These are phyloP conservation scores for Ceratocystiopsis minuta DNA, from an alignment of 2,329 filamentous ascomycete genomes.

Conservation along the genomic window DNA sequence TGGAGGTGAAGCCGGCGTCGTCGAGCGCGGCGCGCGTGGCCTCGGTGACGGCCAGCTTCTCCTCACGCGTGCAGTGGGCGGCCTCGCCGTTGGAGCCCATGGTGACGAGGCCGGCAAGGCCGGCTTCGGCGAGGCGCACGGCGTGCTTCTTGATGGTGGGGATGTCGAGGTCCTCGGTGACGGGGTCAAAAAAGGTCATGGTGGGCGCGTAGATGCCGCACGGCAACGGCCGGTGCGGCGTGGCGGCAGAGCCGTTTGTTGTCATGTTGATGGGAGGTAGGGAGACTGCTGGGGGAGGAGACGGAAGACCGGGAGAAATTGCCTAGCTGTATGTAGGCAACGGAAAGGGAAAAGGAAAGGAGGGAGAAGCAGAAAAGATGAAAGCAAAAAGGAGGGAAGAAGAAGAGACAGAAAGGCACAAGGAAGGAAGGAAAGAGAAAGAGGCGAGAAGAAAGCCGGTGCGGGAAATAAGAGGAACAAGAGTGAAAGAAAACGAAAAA, in stretches of 20 bases:
- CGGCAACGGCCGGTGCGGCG: conserved; percentile 38
- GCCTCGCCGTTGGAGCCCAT: conserved; percentile 89
- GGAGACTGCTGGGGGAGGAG: not conserved
- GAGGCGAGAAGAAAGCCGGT: not conserved
- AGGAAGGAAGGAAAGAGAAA: not conserved
- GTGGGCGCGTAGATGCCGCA: conserved; percentile 77
- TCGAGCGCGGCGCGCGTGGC: conserved; percentile 70
- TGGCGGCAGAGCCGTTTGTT: conserved; percentile 16
- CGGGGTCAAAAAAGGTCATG: conserved; percentile 76
- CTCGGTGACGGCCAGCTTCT: conserved; percentile 56
- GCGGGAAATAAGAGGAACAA: conserved; percentile 2
- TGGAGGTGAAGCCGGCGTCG: conserved; percentile 54
- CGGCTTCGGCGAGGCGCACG: conserved; percentile 56
- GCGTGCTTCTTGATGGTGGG: conserved; percentile 65
- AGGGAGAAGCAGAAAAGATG: not conserved
- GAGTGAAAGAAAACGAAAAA: not conserved
- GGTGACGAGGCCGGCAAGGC: conserved; percentile 64
- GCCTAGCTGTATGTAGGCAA: not conserved
- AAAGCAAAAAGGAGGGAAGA: not conserved
- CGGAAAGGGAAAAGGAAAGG: not conserved
- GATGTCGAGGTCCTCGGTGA: conserved; percentile 72
- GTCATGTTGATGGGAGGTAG: conserved; percentile 14
- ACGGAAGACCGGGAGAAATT: too few relatives aligned
- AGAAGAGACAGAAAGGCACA: not conserved
- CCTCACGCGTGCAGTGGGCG: conserved; percentile 61